A percentile compares a stretch with the other conserved stretches of the same genome.
Evolutionary conservation across 768 basidiomycete genomes (phyloP).

Genomic region (Macrolepiota fuliginosa): DNA sequence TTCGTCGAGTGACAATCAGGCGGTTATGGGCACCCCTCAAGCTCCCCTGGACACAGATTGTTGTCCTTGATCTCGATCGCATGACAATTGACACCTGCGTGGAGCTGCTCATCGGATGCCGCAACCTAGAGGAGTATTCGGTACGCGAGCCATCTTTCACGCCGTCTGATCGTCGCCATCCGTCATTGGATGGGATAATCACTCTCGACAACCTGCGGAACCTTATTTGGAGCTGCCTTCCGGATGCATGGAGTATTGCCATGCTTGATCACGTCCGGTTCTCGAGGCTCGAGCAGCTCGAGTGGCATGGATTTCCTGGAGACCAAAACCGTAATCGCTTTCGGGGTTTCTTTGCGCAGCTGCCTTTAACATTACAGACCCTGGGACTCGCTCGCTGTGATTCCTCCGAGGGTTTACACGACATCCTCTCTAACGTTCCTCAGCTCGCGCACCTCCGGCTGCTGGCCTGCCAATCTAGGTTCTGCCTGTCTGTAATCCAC

Average conservation of each 20-base stretch:
- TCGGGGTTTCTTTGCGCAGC: not conserved
- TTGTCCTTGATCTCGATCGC: constrained; percentile 8
- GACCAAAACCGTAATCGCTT: constrained; percentile 3
- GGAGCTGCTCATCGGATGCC: constrained; percentile 1
- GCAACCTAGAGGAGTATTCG: constrained; percentile 8
- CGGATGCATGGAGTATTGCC: constrained; percentile 8
- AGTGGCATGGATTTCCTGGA: constrained; percentile 6
- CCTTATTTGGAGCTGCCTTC: constrained; percentile 5
- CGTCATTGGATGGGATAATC: constrained; percentile 6
- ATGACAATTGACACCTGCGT: constrained; percentile 9
- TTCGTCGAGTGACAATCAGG: not conserved
- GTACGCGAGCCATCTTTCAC: constrained; percentile 5
- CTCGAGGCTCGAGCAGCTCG: not conserved
- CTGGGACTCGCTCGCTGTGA: not conserved
- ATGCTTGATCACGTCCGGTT: constrained; percentile 5
- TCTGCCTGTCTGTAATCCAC: not conserved
- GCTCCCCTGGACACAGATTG: constrained; percentile 9
- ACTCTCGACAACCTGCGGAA: not conserved
- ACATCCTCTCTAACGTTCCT: not conserved
- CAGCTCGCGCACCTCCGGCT: not conserved
- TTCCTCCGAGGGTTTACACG: not conserved
- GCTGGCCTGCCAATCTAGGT: not conserved
- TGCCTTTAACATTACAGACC: not conserved
- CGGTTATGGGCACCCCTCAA: constrained; percentile 6
- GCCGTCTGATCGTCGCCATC: constrained; percentile 11